Evolutionary conservation across 495 filamentous ascomycete genomes (phyloP).

Genomic region (Penicillium cosmopolitanum): DNA sequence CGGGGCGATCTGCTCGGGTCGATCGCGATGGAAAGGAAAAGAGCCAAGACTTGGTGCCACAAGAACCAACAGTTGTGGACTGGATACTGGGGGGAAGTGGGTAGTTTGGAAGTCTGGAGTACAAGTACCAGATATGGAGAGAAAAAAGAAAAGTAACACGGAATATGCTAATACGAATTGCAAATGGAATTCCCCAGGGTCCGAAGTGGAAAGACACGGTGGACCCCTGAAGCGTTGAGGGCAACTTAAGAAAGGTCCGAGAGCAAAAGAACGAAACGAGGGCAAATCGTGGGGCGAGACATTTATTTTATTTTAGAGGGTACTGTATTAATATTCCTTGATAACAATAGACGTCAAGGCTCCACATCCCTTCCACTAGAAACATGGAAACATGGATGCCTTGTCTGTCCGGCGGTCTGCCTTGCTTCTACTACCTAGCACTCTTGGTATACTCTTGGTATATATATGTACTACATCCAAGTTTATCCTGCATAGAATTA

Average conservation of each 20-base stretch:
- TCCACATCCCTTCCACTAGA: constrained; percentile 8
- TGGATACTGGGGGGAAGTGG: background rate
- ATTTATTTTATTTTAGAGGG: too few relatives aligned
- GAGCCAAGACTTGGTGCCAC: constrained; percentile 12
- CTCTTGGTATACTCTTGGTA: background rate
- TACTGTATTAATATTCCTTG: too few relatives aligned
- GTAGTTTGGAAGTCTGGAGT: background rate
- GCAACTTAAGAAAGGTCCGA: too few relatives aligned
- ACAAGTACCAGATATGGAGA: too few relatives aligned
- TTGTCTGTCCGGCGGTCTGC: background rate
- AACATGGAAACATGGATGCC: constrained; percentile 9
- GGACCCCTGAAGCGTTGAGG: too few relatives aligned
- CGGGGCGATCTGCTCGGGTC: constrained; percentile 33
- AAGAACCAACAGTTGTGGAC: background rate
- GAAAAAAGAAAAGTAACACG: too few relatives aligned
- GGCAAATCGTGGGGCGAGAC: too few relatives aligned
- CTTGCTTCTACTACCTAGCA: background rate
- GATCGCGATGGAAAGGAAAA: constrained; percentile 20
- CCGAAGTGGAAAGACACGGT: too few relatives aligned
- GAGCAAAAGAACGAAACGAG: too few relatives aligned
- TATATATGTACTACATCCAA: background rate
- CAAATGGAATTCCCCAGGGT: too few relatives aligned
- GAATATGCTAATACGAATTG: too few relatives aligned
- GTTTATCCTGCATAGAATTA: too few relatives aligned
- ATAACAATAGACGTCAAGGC: constrained; percentile 7